phyloP scores from a whole-genome alignment of 306 rosid species.

The Echinosophora koreensis region DNA sequence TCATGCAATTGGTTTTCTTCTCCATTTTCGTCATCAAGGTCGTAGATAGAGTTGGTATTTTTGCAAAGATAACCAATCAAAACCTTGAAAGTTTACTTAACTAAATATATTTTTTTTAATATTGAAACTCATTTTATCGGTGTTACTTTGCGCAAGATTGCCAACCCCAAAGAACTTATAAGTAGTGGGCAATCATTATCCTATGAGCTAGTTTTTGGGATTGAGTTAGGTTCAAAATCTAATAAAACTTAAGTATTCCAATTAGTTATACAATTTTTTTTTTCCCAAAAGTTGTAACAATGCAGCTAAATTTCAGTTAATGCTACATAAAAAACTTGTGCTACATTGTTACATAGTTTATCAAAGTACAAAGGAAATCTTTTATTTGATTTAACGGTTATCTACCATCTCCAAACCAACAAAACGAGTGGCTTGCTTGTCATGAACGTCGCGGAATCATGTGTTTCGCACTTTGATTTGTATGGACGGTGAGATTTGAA shows the following conservation, averaged over 20 bases:
- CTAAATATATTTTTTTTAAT: too few relatives aligned
- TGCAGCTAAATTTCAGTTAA: background rate
- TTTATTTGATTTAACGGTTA: constrained; percentile 32
- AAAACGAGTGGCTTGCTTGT: constrained; percentile 18
- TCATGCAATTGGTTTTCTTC: background rate
- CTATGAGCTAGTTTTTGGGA: too few relatives aligned
- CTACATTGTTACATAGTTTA: background rate
- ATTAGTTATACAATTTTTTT: too few relatives aligned
- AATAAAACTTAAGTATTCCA: too few relatives aligned
- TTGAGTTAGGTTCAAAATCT: too few relatives aligned
- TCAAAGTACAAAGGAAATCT: background rate
- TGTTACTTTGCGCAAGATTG: background rate
- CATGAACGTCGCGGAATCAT: constrained; percentile 1
- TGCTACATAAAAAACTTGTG: background rate
- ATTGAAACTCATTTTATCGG: background rate
- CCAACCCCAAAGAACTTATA: too few relatives aligned
- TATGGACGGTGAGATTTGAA: background rate
- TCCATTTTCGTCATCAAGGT: background rate
- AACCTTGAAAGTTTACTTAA: background rate
- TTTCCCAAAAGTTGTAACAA: too few relatives aligned
- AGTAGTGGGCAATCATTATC: too few relatives aligned
- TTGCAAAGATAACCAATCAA: background rate
- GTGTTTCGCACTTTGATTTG: background rate
- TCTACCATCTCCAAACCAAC: background rate
- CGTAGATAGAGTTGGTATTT: background rate